These are phyloP conservation scores for Pseudozyma flocculosa DNA, from an alignment of 1,284 basidiomycete genomes.

Conservation along the genomic window DNA sequence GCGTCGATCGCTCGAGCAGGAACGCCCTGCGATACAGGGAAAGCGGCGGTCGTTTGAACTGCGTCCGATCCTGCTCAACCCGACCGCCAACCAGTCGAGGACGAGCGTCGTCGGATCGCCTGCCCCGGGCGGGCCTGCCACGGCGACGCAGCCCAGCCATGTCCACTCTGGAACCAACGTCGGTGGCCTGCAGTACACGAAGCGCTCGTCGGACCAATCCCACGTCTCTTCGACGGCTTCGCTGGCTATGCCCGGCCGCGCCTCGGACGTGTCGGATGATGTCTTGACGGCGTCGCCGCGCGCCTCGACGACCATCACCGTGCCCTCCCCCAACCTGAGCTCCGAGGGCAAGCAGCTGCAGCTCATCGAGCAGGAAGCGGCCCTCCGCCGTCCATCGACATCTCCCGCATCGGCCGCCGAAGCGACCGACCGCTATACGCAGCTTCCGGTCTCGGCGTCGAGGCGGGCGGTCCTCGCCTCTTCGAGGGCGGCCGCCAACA, in stretches of 20 bases:
- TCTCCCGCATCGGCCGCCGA: too few relatives aligned
- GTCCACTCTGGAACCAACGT: too few relatives aligned
- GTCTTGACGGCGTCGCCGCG: slow-evolving; percentile 21
- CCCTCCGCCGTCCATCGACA: too few relatives aligned
- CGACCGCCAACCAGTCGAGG: slow-evolving; percentile 6
- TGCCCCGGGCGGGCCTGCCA: too few relatives aligned
- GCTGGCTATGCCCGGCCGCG: slow-evolving; percentile 4
- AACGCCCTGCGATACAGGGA: slow-evolving; percentile 10
- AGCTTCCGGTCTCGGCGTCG: too few relatives aligned
- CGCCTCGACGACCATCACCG: slow-evolving; percentile 18
- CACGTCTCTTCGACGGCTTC: slow-evolving; percentile 17
- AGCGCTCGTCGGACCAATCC: slow-evolving; percentile 12
- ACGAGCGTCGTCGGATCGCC: too few relatives aligned
- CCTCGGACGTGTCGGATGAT: slow-evolving; percentile 11
- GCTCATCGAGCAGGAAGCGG: too few relatives aligned
- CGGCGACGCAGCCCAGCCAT: too few relatives aligned
- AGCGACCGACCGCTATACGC: too few relatives aligned
- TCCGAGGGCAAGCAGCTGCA: slow-evolving; percentile 3
- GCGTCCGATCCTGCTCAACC: slow-evolving; percentile 23
- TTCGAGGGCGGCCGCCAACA: slow-evolving; percentile 4
- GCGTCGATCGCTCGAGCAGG: slow-evolving; percentile 15
- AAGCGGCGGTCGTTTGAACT: slow-evolving; percentile 27
- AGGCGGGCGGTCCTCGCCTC: slow-evolving; percentile 9
- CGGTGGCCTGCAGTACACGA: too few relatives aligned
- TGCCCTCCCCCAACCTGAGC: slow-evolving; percentile 22